A percentile compares a stretch with the other conserved stretches of the same genome.
phyloP scores from a whole-genome alignment of 148 eudicot genomes.

The Pouteria glomerata region DNA sequence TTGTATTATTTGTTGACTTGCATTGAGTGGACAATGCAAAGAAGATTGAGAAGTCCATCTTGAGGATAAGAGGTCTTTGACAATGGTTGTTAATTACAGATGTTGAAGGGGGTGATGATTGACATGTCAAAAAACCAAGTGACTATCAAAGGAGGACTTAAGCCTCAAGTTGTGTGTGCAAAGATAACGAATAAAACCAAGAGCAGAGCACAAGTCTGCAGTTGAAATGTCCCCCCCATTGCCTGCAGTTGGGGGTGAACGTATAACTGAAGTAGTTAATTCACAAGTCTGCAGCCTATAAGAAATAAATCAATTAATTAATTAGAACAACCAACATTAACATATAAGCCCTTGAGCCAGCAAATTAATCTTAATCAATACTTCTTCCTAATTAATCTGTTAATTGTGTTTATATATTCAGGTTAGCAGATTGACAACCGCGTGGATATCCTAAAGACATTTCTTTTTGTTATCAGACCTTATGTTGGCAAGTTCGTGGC shows the following conservation, averaged over 20 bases:
- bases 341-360: no score
- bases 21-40: conserved; percentile 96
- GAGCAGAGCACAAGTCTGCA: conserved; percentile 68
- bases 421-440: conserved; percentile 69
- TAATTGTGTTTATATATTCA: conserved; percentile 14
- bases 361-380: not conserved
- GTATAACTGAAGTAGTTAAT: conserved; percentile 62
- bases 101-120: conserved; percentile 69
- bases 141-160: conserved; percentile 79
- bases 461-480: conserved; percentile 54
- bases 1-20: conserved; percentile 69
- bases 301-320: no score
- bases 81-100: conserved; percentile 50
- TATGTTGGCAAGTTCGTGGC: conserved; percentile 63
- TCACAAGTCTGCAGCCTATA: conserved; percentile 84
- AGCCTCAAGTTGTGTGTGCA: conserved; percentile 72
- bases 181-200: conserved; percentile 68
- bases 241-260: conserved; percentile 75
- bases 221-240: conserved; percentile 83
- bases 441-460: conserved; percentile 21
- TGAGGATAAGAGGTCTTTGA: conserved; percentile 58
- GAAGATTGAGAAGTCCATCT: conserved; percentile 77
- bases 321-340: no score
- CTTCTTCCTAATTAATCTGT: not conserved
- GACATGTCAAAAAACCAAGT: conserved; percentile 77